Conservation (phyloP, 2,329 filamentous ascomycete genomes). For the Aspergillus flavus region DNA sequence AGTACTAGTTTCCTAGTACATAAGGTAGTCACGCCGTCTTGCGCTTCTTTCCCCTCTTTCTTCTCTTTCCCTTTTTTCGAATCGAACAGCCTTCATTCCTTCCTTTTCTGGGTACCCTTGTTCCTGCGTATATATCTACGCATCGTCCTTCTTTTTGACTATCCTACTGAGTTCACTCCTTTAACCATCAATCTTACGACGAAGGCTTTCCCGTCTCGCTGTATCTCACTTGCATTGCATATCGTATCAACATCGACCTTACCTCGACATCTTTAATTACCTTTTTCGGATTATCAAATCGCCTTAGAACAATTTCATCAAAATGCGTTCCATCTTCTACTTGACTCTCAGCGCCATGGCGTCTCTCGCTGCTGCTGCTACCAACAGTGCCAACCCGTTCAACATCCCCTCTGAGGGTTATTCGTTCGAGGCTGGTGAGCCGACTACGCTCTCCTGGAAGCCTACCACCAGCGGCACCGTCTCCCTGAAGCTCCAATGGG, state of each 20-base stretch:
- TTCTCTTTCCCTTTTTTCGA: conserved; percentile 10
- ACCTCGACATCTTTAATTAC: not conserved
- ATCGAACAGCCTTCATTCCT: conserved; percentile 12
- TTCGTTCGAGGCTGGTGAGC: conserved; percentile 49
- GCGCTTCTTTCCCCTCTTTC: conserved; percentile 13
- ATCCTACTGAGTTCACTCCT: conserved; percentile 11
- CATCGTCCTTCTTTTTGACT: conserved; percentile 7
- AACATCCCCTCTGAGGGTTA: conserved; percentile 48
- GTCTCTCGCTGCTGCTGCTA: conserved; percentile 45
- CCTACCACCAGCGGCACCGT: conserved; percentile 55
- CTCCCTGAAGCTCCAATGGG: conserved; percentile 54
- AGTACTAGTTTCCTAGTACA: conserved; percentile 2
- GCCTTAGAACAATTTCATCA: conserved; percentile 21
- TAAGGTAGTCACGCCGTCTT: conserved; percentile 9
- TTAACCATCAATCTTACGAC: conserved; percentile 2
- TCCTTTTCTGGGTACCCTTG: conserved; percentile 14
- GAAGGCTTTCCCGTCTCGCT: conserved; percentile 6
- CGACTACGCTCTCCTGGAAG: conserved; percentile 52
- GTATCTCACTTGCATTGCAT: conserved; percentile 4
- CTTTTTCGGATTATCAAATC: not conserved
- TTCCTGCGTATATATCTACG: conserved; percentile 1
- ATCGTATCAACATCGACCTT: conserved; percentile 7
- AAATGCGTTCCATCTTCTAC: conserved; percentile 50
- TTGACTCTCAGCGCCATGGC: conserved; percentile 49
- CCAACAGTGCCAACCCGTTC: conserved; percentile 49